Conservation (phyloP, 1,284 basidiomycete genomes). For the Sporisorium iseilematis-ciliati region DNA sequence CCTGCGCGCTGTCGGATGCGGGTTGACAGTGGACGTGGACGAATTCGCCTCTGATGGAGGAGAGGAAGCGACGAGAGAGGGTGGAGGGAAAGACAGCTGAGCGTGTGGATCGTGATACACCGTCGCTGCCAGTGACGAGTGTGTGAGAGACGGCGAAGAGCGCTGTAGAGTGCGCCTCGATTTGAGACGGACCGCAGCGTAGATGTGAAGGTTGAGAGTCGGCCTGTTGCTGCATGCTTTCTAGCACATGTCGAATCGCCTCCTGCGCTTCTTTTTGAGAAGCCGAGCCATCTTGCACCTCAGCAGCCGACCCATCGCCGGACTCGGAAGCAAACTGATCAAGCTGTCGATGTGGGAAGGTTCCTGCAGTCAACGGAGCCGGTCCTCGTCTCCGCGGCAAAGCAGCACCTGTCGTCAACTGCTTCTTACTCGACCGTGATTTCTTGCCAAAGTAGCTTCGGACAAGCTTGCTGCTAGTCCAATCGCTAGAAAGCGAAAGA, state of each 20-base stretch:
- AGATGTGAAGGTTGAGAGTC: slow-evolving; percentile 36
- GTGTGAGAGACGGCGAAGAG: slow-evolving; percentile 46
- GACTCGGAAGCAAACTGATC: slow-evolving; percentile 16
- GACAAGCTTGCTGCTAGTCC: slow-evolving; percentile 20
- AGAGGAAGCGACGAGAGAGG: slow-evolving; percentile 35
- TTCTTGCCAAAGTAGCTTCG: slow-evolving; percentile 11
- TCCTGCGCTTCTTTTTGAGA: slow-evolving; percentile 13
- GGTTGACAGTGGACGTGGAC: slow-evolving; percentile 42
- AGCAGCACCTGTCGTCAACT: slow-evolving; percentile 18
- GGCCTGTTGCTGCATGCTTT: slow-evolving; percentile 7
- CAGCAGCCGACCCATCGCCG: not conserved
- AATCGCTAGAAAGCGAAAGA: slow-evolving; percentile 22
- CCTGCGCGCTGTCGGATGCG: not conserved
- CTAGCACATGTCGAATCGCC: slow-evolving; percentile 10
- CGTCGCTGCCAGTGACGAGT: slow-evolving; percentile 27
- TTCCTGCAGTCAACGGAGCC: slow-evolving; percentile 23
- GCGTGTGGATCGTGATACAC: slow-evolving; percentile 36
- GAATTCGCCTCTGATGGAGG: slow-evolving; percentile 41
- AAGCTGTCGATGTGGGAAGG: slow-evolving; percentile 46
- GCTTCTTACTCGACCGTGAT: not conserved
- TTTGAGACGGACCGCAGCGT: slow-evolving; percentile 15
- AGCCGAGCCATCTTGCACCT: not conserved
- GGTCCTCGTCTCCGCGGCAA: slow-evolving; percentile 21
- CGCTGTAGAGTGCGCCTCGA: slow-evolving; percentile 28
- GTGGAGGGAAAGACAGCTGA: slow-evolving; percentile 29